Evolutionary conservation across 1,284 basidiomycete species (phyloP), one percentile per base, ranked within the genome.

Genomic region (Moesziomyces sp.): DNA sequence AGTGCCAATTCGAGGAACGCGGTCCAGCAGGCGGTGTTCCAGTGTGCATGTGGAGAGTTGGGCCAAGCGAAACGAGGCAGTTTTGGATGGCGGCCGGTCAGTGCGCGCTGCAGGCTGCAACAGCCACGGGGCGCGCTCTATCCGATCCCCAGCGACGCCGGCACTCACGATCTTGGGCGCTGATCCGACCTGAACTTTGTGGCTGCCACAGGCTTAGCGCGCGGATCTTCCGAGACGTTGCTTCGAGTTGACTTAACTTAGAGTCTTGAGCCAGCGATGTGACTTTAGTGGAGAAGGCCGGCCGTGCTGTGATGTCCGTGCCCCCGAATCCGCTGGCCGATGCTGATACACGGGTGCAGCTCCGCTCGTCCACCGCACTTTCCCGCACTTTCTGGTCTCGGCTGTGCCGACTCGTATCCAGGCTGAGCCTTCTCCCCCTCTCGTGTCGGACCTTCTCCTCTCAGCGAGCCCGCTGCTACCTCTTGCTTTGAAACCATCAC

Each of bases 401-500:
- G 35, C 46, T 52, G 44, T 59, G 43, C 28, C 45, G 24, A 19
- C 23, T 24, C 18, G n/a, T 44, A 10, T 44, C 19, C 45, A 18
- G 19, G 26, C 24, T 38, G 21, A 19, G 18, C 9, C 26, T 38
- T 21, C 24, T 49, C 18, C 35, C 43, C 8, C 38, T 49, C 16
- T 38, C 8, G 46, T 19, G 13, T 10, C 23, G 30, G 43, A 16
- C 46, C 40, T 5, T 46, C 35, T 45, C 52, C 44, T 49, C 26
- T 28, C 28, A 43, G 34, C n/a, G 6, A 11, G 35, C 34, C 19
- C 43, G 44, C 44, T 45, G 45, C 40, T 46, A 30, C 44, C 23
- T 46, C 54, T 65, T 54, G 24, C 46, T 47, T 55, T 38, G 51
- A 46, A 8, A 43, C 57, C 58, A 57, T 46, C 54, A 55, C 48